These are phyloP conservation scores for Silene latifolia DNA, from an alignment of 148 eudicot species.

Conservation along the genomic window DNA sequence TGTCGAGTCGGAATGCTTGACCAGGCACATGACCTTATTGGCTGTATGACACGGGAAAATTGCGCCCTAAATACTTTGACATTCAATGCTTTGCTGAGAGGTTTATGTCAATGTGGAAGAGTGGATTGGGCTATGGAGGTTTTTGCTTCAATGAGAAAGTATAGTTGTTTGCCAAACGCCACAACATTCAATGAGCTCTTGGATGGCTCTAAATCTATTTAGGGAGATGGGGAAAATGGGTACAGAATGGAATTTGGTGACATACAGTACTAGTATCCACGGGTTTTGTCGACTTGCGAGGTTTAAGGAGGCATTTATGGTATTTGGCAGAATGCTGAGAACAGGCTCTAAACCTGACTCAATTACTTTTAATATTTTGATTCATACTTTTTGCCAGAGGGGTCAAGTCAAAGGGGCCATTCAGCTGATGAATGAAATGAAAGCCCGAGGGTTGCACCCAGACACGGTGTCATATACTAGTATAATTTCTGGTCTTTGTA, in stretches of 20 bases:
- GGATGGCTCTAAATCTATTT: conserved; percentile 43
- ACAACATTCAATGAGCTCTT: conserved; percentile 64
- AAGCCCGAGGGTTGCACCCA: conserved; percentile 28
- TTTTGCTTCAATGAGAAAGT: conserved; percentile 50
- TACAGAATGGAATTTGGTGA: conserved; percentile 51
- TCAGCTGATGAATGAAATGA: conserved; percentile 46
- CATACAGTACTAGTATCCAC: conserved; percentile 51
- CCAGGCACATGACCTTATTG: conserved; percentile 53
- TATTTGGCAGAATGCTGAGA: conserved; percentile 60
- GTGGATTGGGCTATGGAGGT: conserved; percentile 55
- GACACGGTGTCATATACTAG: conserved; percentile 56
- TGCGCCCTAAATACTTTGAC: conserved; percentile 70
- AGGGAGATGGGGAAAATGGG: conserved; percentile 51
- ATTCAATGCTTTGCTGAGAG: conserved; percentile 59
- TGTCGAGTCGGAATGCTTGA: conserved; percentile 60
- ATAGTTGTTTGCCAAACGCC: conserved; percentile 42
- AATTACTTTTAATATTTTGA: conserved; percentile 57
- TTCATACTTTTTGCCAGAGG: conserved; percentile 45
- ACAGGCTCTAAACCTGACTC: conserved; percentile 50
- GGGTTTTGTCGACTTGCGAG: conserved; percentile 44
- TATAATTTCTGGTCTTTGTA: conserved; percentile 53
- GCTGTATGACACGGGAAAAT: conserved; percentile 48
- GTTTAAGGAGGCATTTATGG: conserved; percentile 42
- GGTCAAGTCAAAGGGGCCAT: conserved; percentile 46
- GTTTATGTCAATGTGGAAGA: conserved; percentile 51